Base-by-base conservation (phyloP, 768 basidiomycete genomes). In the Peribolospora kevripleyi region DNA sequence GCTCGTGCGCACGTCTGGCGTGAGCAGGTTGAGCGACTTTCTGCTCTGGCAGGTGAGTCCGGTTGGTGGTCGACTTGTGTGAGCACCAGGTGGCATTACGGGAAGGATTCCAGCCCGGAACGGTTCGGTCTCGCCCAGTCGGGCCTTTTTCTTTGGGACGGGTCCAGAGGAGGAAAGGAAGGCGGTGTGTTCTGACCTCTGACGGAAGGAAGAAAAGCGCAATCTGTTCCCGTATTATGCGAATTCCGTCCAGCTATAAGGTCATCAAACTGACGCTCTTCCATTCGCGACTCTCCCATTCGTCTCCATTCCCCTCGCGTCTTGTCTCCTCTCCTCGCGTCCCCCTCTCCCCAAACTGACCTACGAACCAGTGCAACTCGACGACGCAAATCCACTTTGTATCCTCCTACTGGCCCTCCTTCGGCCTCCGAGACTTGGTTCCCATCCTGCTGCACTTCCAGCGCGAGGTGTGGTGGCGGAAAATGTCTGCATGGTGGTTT, bases 391-490 rank as follows among this genome's bases (percentile, higher is more conserved):
- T 98, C 7, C 85, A 95, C 63, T 88, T 93, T 66, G 74, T 78
- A 14, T 69, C 76, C 10, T 76, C 77, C 0, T 87, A 81, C 63
- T 98, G 93, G 93, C 93, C 93, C 0, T 81, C 88, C 54, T 91
- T 93, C 63, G 83, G 87, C 4, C 64, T 95, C 3, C 72, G 76
- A 55, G 84, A 97, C 60, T 77, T 98, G 61, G 66, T 93, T 36
- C 85, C 87, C 1, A 78, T 97, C 52, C 68, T 98, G 14, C 70
- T 97, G 47, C 80, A 83, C 53, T 97, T 80, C 68, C 91, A 98
- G 25, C 25, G 25, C 25, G 25, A 25, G 25, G 25, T 25, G 25
- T 25, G 25, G 25, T 25, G 25, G 25, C 25, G 25, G 1, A 25
- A 25, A 25, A 25, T 25, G 25, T 25, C 25, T 1, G 25, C 25